Base-by-base conservation (phyloP, 306 rosid species). In the Citrullus amarus region DNA sequence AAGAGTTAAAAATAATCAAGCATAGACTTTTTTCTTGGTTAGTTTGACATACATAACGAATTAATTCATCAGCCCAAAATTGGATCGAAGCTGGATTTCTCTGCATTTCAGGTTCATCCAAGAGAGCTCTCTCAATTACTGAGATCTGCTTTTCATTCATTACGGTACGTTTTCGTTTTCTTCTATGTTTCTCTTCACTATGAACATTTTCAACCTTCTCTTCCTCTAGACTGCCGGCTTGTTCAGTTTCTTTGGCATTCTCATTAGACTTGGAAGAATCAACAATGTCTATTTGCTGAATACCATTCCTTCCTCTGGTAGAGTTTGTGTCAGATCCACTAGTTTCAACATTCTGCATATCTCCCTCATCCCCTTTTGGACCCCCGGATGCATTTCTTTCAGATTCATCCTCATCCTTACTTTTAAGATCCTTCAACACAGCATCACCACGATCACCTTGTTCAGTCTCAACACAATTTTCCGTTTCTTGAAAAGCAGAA, bases 71-170 rank as follows among this genome's bases (percentile, higher is more conserved):
- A 28, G 97, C 96, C 97, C 97, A 95, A 28, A 86, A 80, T 80
- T 87, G 93, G 79, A 95, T 85, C 36, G 74, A 86, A 81, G 89
- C 80, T 63, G 97, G 85, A 81, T 91, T 88, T 67, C 98, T 86
- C 79, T 95, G 98, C 97, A 95, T 92, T 66, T 92, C 98, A 80
- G 97, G 98, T 87, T 92, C 93, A 82, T 88, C 92, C 74, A 87
- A 51, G 78, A 95, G 85, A 34, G 97, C 98, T 66, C 72, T 88
- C 88, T 95, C 98, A 43, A 92, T 91, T 32, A 88, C 53, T 14
- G 48, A 38, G 79, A 95, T 83, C 86, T 92, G 97, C 17, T 86
- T 41, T 59, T 91, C 97, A 77, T 95, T 95, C 98, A 92, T 95
- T 83, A 95, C 87, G 48, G 92, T 95, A 65, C 97, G 91, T 79